A percentile compares a stretch with the other conserved stretches of the same genome.
These are phyloP conservation scores for Pleomassaria siparia DNA, from an alignment of 2,329 filamentous ascomycete genomes.

Conservation along the genomic window DNA sequence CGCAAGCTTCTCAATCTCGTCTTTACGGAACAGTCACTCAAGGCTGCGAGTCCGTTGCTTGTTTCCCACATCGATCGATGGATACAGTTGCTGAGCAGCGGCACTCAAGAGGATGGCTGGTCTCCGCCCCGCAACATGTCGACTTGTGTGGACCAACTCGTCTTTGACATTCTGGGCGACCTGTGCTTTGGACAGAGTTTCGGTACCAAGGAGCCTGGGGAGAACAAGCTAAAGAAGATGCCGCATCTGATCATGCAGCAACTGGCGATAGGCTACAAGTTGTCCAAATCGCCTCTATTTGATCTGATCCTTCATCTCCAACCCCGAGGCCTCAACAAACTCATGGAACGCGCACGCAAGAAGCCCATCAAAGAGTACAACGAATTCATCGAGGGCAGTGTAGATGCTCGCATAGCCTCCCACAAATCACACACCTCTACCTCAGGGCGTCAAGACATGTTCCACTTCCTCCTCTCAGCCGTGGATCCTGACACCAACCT, in stretches of 20 bases:
- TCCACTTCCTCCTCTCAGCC: conserved; percentile 42
- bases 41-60: conserved; percentile 10
- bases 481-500: conserved; percentile 41
- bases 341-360: conserved; percentile 6
- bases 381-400: conserved; percentile 8
- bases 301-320: conserved; percentile 6
- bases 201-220: conserved; percentile 31
- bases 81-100: conserved; percentile 6
- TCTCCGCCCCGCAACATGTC: conserved; percentile 8
- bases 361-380: conserved; percentile 10
- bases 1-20: conserved; percentile 13
- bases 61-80: conserved; percentile 16
- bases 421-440: no score
- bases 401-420: conserved; percentile 10
- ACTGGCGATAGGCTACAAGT: conserved; percentile 7
- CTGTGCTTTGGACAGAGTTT: conserved; percentile 40
- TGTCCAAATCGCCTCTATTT: background rate
- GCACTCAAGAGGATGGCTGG: conserved; percentile 4
- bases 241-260: conserved; percentile 13
- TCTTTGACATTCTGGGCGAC: conserved; percentile 50
- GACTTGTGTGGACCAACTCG: conserved; percentile 19
- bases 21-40: conserved; percentile 16
- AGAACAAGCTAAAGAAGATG: conserved; percentile 13
- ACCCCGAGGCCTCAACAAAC: conserved; percentile 12
- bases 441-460: conserved; percentile 43